Percentiles rank a stretch among this genome's conserved stretches.
Evolutionary conservation across 352 stramenopile genomes (phyloP).

Genomic region (Globisporangium barbulae): DNA sequence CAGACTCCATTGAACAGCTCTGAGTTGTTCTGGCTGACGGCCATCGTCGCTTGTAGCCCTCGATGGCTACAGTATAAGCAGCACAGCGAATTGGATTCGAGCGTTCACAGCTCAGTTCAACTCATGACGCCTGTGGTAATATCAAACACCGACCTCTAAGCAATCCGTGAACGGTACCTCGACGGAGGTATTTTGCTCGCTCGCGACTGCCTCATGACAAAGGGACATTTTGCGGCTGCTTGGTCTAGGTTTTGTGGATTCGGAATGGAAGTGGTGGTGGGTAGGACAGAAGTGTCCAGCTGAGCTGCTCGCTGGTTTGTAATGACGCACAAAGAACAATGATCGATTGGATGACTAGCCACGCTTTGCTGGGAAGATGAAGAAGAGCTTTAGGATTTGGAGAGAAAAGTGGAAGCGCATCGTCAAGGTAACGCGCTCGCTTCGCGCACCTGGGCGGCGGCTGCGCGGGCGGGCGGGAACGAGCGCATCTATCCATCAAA

Average conservation of each 20-base stretch:
- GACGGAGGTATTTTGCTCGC: background rate
- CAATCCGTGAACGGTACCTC: background rate
- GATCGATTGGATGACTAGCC: background rate
- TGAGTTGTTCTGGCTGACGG: background rate
- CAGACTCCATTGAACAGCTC: background rate
- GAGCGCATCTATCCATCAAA: conserved; percentile 2
- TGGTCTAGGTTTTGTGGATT: background rate
- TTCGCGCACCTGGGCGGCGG: background rate
- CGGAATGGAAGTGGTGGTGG: background rate
- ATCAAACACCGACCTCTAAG: background rate
- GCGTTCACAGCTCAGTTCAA: background rate
- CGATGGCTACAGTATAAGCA: background rate
- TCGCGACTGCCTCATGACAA: background rate
- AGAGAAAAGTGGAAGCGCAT: background rate
- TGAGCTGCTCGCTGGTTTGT: background rate
- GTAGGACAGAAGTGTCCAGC: background rate
- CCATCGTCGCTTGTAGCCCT: background rate
- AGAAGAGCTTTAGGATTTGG: background rate
- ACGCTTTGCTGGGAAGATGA: background rate
- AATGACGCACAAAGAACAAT: too few relatives aligned
- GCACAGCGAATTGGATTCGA: background rate
- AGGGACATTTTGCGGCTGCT: background rate
- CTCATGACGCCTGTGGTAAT: too few relatives aligned
- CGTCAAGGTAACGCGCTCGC: background rate
- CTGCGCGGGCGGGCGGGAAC: background rate